Evolutionary conservation across 345 rosid genomes (phyloP).

Genomic region (Salix exigua): DNA sequence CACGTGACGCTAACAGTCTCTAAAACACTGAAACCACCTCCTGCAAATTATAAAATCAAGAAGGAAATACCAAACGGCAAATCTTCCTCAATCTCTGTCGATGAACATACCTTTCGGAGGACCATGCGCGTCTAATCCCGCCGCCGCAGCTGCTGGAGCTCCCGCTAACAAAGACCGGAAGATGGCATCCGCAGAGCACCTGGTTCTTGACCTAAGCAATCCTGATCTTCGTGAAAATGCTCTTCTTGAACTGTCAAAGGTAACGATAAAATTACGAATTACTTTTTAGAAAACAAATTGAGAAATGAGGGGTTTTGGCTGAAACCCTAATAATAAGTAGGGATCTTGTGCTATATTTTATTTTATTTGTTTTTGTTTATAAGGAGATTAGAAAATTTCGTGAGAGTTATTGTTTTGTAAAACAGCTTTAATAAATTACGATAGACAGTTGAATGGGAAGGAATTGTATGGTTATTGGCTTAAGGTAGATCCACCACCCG

Average conservation of each 20-base stretch:
- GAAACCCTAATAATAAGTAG: neutral
- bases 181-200: conserved; percentile 83
- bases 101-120: conserved; percentile 60
- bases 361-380: neutral
- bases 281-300: neutral
- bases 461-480: neutral
- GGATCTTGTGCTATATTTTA: neutral
- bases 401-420: neutral
- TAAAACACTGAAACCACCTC: neutral
- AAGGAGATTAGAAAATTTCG: neutral
- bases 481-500: neutral
- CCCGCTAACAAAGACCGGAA: conserved; percentile 75
- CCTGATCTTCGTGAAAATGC: conserved; percentile 94
- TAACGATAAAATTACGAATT: conserved; percentile 4
- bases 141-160: conserved; percentile 30
- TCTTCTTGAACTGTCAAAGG: conserved; percentile 73
- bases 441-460: neutral
- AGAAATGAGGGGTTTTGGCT: neutral
- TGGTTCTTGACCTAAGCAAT: conserved; percentile 88
- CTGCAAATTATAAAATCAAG: neutral
- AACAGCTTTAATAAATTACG: neutral
- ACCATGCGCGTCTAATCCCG: conserved; percentile 40
- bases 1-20: conserved; percentile 1
- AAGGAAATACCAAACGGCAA: conserved; percentile 32
- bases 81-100: conserved; percentile 64